Conservation (phyloP, 306 rosid species). For the Crotalaria pallida region DNA sequence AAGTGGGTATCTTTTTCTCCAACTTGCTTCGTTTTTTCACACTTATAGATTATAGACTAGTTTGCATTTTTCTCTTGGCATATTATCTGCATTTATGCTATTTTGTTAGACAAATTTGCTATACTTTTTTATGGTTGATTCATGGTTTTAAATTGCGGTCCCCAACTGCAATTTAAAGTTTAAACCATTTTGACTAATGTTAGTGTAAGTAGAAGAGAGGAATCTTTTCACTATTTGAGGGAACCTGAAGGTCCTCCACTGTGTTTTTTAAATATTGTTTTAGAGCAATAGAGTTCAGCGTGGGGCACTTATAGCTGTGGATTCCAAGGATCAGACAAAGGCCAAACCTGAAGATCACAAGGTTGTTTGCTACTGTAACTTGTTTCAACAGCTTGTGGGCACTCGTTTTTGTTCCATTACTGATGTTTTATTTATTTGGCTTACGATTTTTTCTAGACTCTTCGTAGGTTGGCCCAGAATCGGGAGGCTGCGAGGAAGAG, state of each 20-base stretch:
- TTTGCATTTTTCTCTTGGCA: not conserved
- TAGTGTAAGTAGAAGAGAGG: not conserved
- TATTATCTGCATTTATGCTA: not conserved
- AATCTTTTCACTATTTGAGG: not conserved
- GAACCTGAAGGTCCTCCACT: not conserved
- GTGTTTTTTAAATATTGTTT: not conserved
- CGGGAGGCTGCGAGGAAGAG: conserved; percentile 83
- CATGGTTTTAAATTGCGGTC: no score
- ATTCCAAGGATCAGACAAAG: conserved; percentile 51
- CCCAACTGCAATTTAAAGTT: no score
- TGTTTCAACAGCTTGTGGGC: not conserved
- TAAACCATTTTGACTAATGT: no score
- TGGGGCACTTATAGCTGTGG: conserved; percentile 41
- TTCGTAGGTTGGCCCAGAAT: conserved; percentile 74
- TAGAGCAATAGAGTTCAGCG: conserved; percentile 49
- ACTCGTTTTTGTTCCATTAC: not conserved
- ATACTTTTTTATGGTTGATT: no score
- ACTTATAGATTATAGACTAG: not conserved
- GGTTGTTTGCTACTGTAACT: conserved; percentile 21
- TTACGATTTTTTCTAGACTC: conserved; percentile 35
- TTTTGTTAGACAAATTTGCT: not conserved
- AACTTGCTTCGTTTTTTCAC: not conserved
- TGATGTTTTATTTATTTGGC: not conserved
- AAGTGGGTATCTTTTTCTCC: conserved; percentile 25
- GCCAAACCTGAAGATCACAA: conserved; percentile 51